Base-by-base conservation (phyloP, 768 basidiomycete species). In the Pleurotus djamor region DNA sequence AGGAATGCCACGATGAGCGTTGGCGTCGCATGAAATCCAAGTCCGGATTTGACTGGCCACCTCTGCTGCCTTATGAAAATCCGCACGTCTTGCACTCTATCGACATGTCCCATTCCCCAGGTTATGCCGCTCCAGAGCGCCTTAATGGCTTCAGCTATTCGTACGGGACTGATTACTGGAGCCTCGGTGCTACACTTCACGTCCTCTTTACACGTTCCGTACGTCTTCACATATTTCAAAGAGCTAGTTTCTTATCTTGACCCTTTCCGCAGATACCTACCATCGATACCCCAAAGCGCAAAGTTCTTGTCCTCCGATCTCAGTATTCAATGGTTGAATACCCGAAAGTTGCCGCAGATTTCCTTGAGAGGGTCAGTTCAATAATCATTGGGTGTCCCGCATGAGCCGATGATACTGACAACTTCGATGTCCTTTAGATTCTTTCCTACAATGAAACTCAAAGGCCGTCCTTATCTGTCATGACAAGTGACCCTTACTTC, bases 151-250 rank as follows among this genome's bases (percentile, higher is more conserved):
- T 14, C 45, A 13, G 8, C 36, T 58, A 58, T 16, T 58, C 57
- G n/a, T 48, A 58, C 21, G 57, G 45, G 12, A 32, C 28, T 10
- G 57, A 58, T 49, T 58, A 28, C 16, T 58, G 57, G 57, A 48
- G 45, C 33, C 48, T 32, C 43, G 57, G 57, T 0, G 44, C 45
- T 21, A 48, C 48, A 5, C 33, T 49, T 35, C 36, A 48, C 32
- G 34, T 14, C 28, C 5, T 58, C 6, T 58, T 58, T 17, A 58
- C 57, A 13, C 17, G 41, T 16, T 14, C n/a, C 8, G 54, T 56
- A n/a, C 12, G 54, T 56, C 10, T 16, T 17, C 54, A 28, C 21
- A 28, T 28, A 28, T 28, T 28, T 28, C 21, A 3, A 28, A 28
- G 10, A n/a, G 45, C 7, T 41, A 55, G n/a, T 8, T 41, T 17